These are phyloP conservation scores for Jacaranda copaia DNA, from an alignment of 257 asterid genomes.

Conservation along the genomic window DNA sequence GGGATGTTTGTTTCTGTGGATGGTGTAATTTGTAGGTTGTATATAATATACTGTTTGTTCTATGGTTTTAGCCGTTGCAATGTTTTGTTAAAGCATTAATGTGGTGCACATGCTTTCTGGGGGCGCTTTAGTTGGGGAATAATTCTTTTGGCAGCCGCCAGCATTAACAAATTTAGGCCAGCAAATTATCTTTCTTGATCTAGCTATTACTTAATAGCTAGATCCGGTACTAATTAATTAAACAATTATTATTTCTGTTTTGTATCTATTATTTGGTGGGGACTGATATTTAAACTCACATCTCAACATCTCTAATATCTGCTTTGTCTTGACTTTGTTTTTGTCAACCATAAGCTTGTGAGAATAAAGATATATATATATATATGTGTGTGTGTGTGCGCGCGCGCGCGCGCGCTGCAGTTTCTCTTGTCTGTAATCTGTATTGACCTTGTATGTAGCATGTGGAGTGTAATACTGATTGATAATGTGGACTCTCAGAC, in stretches of 20 bases:
- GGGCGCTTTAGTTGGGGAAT: neutral
- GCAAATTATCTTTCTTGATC: conserved; percentile 2
- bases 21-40: neutral
- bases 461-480: neutral
- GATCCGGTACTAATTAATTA: neutral
- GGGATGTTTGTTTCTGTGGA: neutral
- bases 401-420: no score
- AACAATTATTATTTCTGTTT: neutral
- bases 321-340: conserved; percentile 1
- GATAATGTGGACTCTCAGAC: neutral
- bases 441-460: neutral
- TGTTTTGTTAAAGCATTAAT: neutral
- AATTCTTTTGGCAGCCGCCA: conserved; percentile 25
- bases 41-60: neutral
- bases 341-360: neutral
- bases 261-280: neutral
- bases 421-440: neutral
- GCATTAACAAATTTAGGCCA: neutral
- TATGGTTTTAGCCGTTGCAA: conserved; percentile 34
- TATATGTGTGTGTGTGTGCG: no score
- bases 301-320: neutral
- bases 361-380: neutral
- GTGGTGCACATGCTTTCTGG: conserved; percentile 18
- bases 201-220: neutral
- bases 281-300: neutral